A percentile compares a stretch with the other conserved stretches of the same genome.
These are phyloP conservation scores for Gardenia jasminoides DNA, from an alignment of 257 asterid genomes.

Conservation along the genomic window DNA sequence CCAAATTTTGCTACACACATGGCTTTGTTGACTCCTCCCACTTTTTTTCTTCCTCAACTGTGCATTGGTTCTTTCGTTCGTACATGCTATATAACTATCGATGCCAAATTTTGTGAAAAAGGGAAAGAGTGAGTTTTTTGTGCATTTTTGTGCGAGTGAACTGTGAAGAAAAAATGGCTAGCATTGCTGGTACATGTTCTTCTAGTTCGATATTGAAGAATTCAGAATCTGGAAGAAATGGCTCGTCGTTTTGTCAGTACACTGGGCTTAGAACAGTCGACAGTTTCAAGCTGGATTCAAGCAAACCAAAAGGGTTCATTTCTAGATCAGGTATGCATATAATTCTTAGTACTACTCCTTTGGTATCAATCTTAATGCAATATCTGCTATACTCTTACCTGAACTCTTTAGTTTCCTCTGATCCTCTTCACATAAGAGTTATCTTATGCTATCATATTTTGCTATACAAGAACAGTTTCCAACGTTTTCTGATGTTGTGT, in stretches of 20 bases:
- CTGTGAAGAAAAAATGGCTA: conserved; percentile 38
- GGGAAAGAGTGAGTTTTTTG: neutral
- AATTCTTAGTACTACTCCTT: neutral
- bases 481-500: neutral
- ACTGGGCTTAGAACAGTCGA: conserved; percentile 48
- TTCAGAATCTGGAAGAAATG: conserved; percentile 38
- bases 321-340: conserved; percentile 9
- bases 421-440: neutral
- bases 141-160: neutral
- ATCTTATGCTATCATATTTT: neutral
- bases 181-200: conserved; percentile 39
- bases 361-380: neutral
- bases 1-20: conserved; percentile 7
- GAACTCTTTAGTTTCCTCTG: neutral
- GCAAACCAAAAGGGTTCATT: conserved; percentile 5
- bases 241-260: conserved; percentile 35
- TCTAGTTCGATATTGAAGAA: conserved; percentile 37
- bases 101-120: neutral
- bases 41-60: neutral
- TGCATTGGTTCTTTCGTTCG: neutral
- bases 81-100: conserved; percentile 18
- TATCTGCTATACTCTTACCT: neutral
- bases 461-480: neutral
- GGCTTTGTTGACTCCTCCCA: conserved; percentile 43
- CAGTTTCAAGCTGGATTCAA: conserved; percentile 17